Evolutionary conservation across 345 rosid species (phyloP), one percentile per base, ranked within the genome.

Genomic region (Geranium rotundifolium): DNA sequence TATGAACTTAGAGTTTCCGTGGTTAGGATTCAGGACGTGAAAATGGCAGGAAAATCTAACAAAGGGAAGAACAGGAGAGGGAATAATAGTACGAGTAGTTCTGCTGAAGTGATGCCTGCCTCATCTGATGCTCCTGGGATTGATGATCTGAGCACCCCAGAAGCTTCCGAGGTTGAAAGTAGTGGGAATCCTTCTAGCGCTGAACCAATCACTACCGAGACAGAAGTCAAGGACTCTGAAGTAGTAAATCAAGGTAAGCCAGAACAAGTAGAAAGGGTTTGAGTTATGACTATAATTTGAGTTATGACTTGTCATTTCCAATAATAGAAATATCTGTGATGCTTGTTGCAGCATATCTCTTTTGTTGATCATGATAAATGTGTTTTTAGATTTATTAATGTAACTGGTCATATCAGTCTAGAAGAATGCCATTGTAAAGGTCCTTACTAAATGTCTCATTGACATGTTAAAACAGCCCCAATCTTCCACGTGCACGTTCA

Each of bases 1-100:
- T 41, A 6, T 41, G 14, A 41, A 9, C 4, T 12, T 1, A 41
- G 12, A 41, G 7, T 41, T 5, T 41, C 50, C 1, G 14, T 5
- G 9, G 0, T 20, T 63, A 19, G 1, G 29, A 23, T 57, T 41
- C 8, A 9, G 13, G 19, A 58, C 62, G 17, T 58, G 64, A 56
- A 77, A 68, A 89, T 90, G 97, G 99, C 95, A 17, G 99, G 99
- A 61, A 93, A 86, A 72, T 93, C 96, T 61, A 88, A 75, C 81
- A 93, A 75, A 76, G 88, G 86, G 62, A 88, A 81, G 79, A 79
- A 76, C 66, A 72, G 83, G 65, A 83, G 80, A 69, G 84, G 70
- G 15, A 55, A 83, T 16, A 73, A 71, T 7, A 62, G 6, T 61
- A 62, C 78, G 2, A 29, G 76, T 17, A 82, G 63, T 62, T 63